These are phyloP conservation scores for Phoenix dactylifera DNA, from an alignment of 176 grass and related monocot species.

Conservation along the genomic window DNA sequence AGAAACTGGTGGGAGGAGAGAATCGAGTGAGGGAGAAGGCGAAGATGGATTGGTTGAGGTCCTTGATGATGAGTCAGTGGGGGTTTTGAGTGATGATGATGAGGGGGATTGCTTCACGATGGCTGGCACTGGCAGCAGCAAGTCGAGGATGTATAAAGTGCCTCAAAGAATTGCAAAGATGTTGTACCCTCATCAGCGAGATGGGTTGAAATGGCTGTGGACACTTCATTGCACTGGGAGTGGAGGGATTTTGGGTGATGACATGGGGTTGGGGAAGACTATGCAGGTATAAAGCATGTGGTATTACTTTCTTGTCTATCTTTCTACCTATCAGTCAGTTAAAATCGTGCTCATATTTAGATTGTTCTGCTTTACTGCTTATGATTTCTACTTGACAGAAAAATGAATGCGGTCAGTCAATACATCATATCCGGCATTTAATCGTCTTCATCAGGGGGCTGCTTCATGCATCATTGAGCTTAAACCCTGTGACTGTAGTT, in stretches of 20 bases:
- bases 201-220: conserved; percentile 83
- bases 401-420: too few species aligned
- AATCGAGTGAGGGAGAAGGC: neutral
- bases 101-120: conserved; percentile 46
- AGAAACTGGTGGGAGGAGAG: neutral
- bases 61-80: conserved; percentile 1
- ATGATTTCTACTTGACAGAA: too few species aligned
- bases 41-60: conserved; percentile 19
- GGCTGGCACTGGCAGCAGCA: conserved; percentile 30
- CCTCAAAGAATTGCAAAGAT: conserved; percentile 37
- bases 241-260: conserved; percentile 83
- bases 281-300: conserved; percentile 49
- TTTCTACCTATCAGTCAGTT: too few species aligned
- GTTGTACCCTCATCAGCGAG: conserved; percentile 61
- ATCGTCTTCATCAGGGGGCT: too few species aligned
- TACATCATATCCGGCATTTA: too few species aligned
- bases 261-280: conserved; percentile 97
- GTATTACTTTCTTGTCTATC: neutral
- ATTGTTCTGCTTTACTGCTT: too few species aligned
- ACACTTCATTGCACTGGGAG: conserved; percentile 51
- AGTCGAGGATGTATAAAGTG: conserved; percentile 38
- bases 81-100: conserved; percentile 11
- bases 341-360: too few species aligned
- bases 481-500: too few species aligned
- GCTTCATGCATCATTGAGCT: too few species aligned